Conservation (phyloP, 2,329 filamentous ascomycete genomes). For the Blastomyces emzantsi region DNA sequence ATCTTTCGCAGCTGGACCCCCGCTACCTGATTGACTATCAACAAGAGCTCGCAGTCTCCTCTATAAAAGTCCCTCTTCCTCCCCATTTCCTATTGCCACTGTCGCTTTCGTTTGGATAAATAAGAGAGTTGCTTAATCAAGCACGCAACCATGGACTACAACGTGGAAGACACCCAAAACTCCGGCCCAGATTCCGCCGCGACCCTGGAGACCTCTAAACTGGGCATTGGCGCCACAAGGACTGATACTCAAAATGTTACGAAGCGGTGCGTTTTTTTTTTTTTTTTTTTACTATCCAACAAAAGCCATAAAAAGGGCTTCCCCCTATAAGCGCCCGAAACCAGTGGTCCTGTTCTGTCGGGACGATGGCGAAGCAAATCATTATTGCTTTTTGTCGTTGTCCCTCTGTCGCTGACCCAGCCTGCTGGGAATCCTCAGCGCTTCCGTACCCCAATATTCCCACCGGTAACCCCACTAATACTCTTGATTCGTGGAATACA, state of each 20-base stretch:
- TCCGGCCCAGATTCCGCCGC: conserved; percentile 50
- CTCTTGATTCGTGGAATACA: conserved; percentile 32
- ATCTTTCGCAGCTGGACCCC: no score
- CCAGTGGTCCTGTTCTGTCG: neutral
- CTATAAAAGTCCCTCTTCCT: neutral
- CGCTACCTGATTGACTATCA: neutral
- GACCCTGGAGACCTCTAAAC: conserved; percentile 51
- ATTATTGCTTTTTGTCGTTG: neutral
- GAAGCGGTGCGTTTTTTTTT: conserved; percentile 59
- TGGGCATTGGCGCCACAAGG: conserved; percentile 46
- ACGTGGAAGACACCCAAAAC: conserved; percentile 58
- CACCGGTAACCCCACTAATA: neutral
- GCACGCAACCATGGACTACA: conserved; percentile 41
- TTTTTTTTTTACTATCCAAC: neutral
- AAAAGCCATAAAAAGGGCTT: neutral
- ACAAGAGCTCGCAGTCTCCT: neutral
- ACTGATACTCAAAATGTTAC: conserved; percentile 65
- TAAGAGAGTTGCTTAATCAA: neutral
- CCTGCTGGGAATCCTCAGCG: neutral
- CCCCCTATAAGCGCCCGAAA: neutral
- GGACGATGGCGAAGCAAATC: neutral
- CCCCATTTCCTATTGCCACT: neutral
- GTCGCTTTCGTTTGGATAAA: neutral
- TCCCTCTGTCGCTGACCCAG: neutral
- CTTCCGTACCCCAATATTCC: neutral